These are phyloP conservation scores for Jaenimonas drosophilae DNA, from an alignment of 208 protist species.

Conservation along the genomic window DNA sequence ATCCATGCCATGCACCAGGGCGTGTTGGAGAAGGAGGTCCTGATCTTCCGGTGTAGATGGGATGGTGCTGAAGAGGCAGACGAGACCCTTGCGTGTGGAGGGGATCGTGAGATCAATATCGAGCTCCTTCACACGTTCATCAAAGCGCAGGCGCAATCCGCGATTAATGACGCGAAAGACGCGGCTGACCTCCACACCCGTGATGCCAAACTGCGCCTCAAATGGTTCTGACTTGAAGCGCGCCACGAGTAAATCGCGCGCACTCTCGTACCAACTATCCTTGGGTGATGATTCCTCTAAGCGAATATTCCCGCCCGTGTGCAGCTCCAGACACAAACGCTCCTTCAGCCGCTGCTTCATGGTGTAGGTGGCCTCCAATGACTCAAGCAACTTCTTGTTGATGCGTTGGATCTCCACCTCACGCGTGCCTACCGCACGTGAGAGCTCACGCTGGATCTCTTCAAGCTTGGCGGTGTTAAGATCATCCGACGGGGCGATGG, in stretches of 20 bases:
- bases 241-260: conserved; percentile 39
- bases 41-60: conserved; percentile 19
- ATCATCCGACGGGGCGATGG: conserved; percentile 2
- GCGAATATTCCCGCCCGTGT: conserved; percentile 86
- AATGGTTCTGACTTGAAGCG: conserved; percentile 46
- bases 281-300: conserved; percentile 56
- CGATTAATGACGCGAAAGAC: conserved; percentile 80
- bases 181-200: conserved; percentile 38
- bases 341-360: conserved; percentile 27
- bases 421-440: conserved; percentile 45
- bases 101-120: conserved; percentile 69
- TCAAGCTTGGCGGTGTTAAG: conserved; percentile 15
- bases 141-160: conserved; percentile 74
- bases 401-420: conserved; percentile 50
- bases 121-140: conserved; percentile 55
- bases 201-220: conserved; percentile 41
- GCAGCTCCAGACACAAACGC: conserved; percentile 68
- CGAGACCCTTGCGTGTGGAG: conserved; percentile 41
- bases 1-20: conserved; percentile 23
- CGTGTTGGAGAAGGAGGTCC: conserved; percentile 32
- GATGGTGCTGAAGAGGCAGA: conserved; percentile 76
- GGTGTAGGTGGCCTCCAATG: conserved; percentile 13
- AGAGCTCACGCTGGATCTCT: conserved; percentile 13
- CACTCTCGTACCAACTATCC: conserved; percentile 60
- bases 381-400: conserved; percentile 19